phyloP scores from a whole-genome alignment of 1,284 basidiomycete species.

The Cryptococcus deneoformans region DNA sequence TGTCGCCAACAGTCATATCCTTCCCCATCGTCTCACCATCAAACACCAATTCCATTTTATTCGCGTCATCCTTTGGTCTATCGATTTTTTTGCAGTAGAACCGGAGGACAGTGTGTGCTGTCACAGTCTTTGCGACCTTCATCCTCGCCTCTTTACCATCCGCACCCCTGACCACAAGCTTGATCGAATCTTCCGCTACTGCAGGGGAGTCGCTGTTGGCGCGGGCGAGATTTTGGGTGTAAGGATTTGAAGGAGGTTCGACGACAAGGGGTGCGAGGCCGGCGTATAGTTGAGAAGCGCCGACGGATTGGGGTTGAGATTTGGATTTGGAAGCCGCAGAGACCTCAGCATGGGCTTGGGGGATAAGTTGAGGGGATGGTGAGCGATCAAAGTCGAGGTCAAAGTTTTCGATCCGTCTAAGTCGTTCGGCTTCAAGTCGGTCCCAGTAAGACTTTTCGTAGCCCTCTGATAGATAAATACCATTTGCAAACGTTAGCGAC shows the following conservation, averaged over 20 bases:
- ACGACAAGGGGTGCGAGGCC: not conserved
- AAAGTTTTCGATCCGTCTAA: not conserved
- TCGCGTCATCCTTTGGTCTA: constrained; percentile 5
- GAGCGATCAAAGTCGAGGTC: not conserved
- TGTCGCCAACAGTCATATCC: constrained; percentile 17
- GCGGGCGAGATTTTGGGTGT: not conserved
- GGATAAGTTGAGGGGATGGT: not conserved
- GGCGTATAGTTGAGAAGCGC: no score
- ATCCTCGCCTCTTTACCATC: constrained; percentile 5
- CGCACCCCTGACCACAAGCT: not conserved
- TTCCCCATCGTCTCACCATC: constrained; percentile 26
- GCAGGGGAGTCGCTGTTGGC: not conserved
- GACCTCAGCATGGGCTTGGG: not conserved
- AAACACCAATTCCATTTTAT: constrained; percentile 15
- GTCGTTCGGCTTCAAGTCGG: constrained; percentile 13
- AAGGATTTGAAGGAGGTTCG: not conserved
- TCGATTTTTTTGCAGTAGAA: constrained; percentile 21
- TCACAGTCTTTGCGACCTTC: constrained; percentile 2
- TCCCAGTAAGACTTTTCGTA: constrained; percentile 30
- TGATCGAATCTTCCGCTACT: not conserved
- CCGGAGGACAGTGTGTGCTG: constrained; percentile 7
- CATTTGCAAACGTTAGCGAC: not conserved
- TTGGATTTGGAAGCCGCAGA: not conserved
- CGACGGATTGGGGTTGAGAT: no score
- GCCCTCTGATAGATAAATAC: constrained; percentile 15